A percentile compares a stretch with the other conserved stretches of the same genome.
Evolutionary conservation across 441 rosid genomes (phyloP).

Genomic region (Gossypium trilobum): DNA sequence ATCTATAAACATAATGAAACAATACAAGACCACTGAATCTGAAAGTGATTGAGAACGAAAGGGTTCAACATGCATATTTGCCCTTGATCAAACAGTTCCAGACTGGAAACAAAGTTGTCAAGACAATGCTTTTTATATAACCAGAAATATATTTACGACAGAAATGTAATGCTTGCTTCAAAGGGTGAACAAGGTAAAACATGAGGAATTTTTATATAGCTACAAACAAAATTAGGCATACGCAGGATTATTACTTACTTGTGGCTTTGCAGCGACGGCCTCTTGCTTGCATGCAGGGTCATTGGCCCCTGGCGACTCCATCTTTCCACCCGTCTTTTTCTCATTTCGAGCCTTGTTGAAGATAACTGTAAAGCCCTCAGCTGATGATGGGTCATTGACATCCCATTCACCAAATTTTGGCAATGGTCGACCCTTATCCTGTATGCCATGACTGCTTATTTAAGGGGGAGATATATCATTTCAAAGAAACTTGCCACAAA

Average conservation of each 20-base stretch:
- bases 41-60: neutral
- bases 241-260: constrained; percentile 39
- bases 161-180: neutral
- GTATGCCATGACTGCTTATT: constrained; percentile 10
- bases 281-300: constrained; percentile 30
- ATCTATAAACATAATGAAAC: neutral
- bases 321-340: constrained; percentile 62
- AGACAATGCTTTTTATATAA: neutral
- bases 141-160: neutral
- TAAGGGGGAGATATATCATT: neutral
- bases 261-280: constrained; percentile 51
- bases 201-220: neutral
- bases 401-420: constrained; percentile 97
- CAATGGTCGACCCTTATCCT: constrained; percentile 75
- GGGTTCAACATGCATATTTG: neutral
- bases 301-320: constrained; percentile 46
- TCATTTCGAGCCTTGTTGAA: constrained; percentile 91
- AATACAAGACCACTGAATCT: neutral
- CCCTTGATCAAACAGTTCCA: neutral
- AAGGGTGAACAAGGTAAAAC: neutral
- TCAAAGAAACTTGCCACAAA: neutral
- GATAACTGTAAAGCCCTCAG: constrained; percentile 83
- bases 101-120: neutral
- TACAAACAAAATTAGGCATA: neutral
- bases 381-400: constrained; percentile 28